A percentile compares a stretch with the other conserved stretches of the same genome.
Evolutionary conservation across 2,329 filamentous ascomycete species (phyloP).

Genomic region (Trichoderma polysporum): DNA sequence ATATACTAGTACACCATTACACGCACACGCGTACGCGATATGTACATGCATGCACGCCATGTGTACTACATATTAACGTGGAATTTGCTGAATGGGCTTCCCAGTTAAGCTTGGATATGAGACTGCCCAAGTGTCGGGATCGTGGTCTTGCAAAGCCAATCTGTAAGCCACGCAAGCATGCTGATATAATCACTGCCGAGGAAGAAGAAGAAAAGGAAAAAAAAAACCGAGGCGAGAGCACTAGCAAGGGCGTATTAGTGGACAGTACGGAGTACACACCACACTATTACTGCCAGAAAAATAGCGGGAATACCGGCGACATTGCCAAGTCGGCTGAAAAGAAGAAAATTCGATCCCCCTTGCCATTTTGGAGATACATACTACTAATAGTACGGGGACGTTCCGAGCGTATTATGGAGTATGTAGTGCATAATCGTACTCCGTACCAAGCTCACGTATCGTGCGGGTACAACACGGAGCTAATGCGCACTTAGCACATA

Average conservation of each 20-base stretch:
- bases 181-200: background rate
- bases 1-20: no score
- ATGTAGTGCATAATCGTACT: background rate
- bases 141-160: background rate
- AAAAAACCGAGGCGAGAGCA: no score
- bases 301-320: background rate
- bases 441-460: background rate
- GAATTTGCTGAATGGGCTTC: background rate
- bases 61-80: background rate
- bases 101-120: background rate
- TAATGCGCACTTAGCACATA: background rate
- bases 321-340: background rate
- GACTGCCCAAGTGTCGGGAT: background rate
- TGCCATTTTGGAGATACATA: no score
- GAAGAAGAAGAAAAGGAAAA: background rate
- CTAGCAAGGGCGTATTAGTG: no score
- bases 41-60: slow-evolving; percentile 3
- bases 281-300: no score
- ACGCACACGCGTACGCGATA: no score
- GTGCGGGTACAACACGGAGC: background rate
- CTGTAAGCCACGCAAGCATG: background rate
- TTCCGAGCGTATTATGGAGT: background rate
- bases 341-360: background rate
- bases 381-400: no score
- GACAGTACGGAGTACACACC: no score